Base-by-base conservation (phyloP, 75 land plant genomes). In the Selaginella moellendorffii region DNA sequence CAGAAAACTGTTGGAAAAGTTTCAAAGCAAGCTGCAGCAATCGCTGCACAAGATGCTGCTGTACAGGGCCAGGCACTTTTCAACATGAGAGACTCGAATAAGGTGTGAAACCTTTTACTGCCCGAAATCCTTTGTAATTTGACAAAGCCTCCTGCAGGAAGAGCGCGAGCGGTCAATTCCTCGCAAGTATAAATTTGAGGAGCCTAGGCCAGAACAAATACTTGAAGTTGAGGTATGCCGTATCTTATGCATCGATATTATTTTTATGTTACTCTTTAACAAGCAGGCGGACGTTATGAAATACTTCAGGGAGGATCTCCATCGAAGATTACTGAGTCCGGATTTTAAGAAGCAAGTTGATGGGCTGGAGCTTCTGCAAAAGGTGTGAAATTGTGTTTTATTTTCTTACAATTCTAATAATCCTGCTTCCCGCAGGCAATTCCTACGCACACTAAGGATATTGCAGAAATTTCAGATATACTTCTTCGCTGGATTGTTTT, bases 331-430 rank as follows among this genome's bases (percentile, higher is more conserved):
- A 10, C 64, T 89, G 31, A 93, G 96, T 59, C 82, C 80, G 17
- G 99, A 93, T 60, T 93, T 93, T 69, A 93, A 89, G 27, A 93
- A 93, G 79, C 99, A 93, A 77, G 81, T 93, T 29, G 99, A 93
- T 56, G 99, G 99, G 1, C 78, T 93, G 53, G 99, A 93, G 30
- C 30, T 89, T 68, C 66, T 93, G 31, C 99, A 93, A 67, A 93
- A 82, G 96, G 98, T 87, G 30, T 12, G 17, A 0, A 24, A 5
- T 9, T 20, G n/a, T 5, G 66, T 65, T 30, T 54, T 31, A 36
- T 28, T 22, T 27, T 22, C 0, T 17, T n/a, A 36, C 14, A 36
- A 14, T 36, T 5, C 14, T 5, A 5, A 36, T 36, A 36, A 5
- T 36, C 14, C 46, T 36, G 14, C 46, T 36, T 5, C 14, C 46